phyloP scores from a whole-genome alignment of 1,139 yeast species.

The Candida buenavistaensis region DNA sequence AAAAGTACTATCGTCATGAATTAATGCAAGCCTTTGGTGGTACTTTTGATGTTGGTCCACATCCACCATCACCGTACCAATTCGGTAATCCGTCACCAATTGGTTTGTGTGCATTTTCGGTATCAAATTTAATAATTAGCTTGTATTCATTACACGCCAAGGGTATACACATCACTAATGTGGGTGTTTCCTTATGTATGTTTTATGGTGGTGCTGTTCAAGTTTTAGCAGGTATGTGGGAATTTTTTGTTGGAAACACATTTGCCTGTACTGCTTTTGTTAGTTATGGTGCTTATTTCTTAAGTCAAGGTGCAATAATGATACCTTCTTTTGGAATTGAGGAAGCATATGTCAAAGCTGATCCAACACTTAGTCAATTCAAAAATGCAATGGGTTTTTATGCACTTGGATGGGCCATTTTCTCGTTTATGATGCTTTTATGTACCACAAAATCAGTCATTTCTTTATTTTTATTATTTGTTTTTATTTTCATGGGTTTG shows the following conservation, averaged over 20 bases:
- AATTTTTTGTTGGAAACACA: constrained; percentile 61
- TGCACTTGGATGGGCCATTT: constrained; percentile 58
- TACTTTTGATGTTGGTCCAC: constrained; percentile 30
- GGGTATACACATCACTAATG: constrained; percentile 35
- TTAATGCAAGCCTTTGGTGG: constrained; percentile 40
- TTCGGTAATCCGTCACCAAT: constrained; percentile 63
- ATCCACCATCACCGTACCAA: constrained; percentile 32
- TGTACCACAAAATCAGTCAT: constrained; percentile 65
- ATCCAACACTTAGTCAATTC: constrained; percentile 47
- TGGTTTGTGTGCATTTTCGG: constrained; percentile 45
- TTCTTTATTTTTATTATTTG: constrained; percentile 55
- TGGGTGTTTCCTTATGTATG: constrained; percentile 43
- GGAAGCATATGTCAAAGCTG: constrained; percentile 46
- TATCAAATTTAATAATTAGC: constrained; percentile 42
- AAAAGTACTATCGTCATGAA: constrained; percentile 35
- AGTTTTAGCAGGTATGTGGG: constrained; percentile 65
- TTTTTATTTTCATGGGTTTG: constrained; percentile 53
- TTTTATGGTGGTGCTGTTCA: constrained; percentile 65
- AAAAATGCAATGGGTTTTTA: constrained; percentile 51
- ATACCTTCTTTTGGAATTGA: constrained; percentile 55
- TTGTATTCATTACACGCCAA: constrained; percentile 40
- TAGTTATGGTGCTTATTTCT: constrained; percentile 76
- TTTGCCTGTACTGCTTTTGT: constrained; percentile 64
- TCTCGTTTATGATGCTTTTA: constrained; percentile 55
- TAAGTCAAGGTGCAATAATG: constrained; percentile 59